phyloP scores from a whole-genome alignment of 139 green algal genomes.

The Spirogloea muscicola region DNA sequence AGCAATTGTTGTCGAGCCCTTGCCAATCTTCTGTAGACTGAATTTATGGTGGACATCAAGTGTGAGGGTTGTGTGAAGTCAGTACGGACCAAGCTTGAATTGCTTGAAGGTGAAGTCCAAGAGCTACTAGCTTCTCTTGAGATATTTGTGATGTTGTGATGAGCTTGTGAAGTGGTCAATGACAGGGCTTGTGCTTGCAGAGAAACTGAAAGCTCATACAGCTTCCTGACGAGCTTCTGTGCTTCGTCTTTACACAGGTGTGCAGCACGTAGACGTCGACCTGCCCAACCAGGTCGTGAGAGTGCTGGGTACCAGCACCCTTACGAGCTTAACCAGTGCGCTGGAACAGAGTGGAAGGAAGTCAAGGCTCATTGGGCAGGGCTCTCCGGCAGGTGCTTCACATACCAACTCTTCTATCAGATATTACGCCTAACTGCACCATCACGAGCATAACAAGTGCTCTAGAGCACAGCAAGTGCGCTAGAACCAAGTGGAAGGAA shows the following conservation, averaged over 20 bases:
- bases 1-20: too few relatives aligned
- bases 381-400: slow-evolving; percentile 22
- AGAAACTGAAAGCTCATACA: too few relatives aligned
- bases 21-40: slow-evolving; percentile 15
- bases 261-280: slow-evolving; percentile 23
- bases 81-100: slow-evolving; percentile 23
- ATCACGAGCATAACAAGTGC: too few relatives aligned
- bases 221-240: too few relatives aligned
- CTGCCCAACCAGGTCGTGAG: slow-evolving; percentile 28
- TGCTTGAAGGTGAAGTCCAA: slow-evolving; percentile 37
- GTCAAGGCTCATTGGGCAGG: slow-evolving; percentile 36
- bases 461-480: slow-evolving; percentile 1
- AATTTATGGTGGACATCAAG: slow-evolving; percentile 47
- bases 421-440: too few relatives aligned
- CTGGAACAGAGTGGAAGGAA: slow-evolving; percentile 33
- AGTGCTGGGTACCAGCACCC: slow-evolving; percentile 19
- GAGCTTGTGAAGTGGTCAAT: too few relatives aligned
- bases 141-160: too few relatives aligned
- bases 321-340: slow-evolving; percentile 8
- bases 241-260: too few relatives aligned
- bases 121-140: too few relatives aligned
- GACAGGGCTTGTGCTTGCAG: too few relatives aligned
- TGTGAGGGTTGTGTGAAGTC: slow-evolving; percentile 34
- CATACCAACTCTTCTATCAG: too few relatives aligned
- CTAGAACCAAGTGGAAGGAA: slow-evolving; percentile 29